These are phyloP conservation scores for Xylaria scruposa DNA, from an alignment of 495 filamentous ascomycete genomes.

Conservation along the genomic window DNA sequence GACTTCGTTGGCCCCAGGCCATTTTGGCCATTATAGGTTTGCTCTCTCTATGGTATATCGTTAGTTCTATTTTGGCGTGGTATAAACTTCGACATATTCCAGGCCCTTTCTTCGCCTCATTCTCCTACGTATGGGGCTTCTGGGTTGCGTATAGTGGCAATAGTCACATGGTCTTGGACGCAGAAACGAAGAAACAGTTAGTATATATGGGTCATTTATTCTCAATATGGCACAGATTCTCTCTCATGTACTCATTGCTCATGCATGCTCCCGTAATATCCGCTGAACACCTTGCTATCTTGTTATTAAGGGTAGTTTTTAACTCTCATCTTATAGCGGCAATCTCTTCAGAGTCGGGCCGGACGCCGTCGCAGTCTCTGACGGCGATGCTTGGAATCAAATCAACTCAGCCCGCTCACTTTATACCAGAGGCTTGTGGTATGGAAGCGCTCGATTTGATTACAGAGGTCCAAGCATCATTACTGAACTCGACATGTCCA, in stretches of 20 bases:
- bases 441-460: neutral
- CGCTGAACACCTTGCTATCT: neutral
- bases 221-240: neutral
- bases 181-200: slow-evolving; percentile 2
- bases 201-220: neutral
- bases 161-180: neutral
- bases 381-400: neutral
- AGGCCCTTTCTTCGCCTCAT: slow-evolving; percentile 17
- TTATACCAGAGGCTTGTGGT: neutral
- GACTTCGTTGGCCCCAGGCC: slow-evolving; percentile 1
- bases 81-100: slow-evolving; percentile 20
- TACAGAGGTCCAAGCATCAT: slow-evolving; percentile 1
- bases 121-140: slow-evolving; percentile 17
- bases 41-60: slow-evolving; percentile 12
- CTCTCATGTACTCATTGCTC: neutral
- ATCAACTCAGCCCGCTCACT: slow-evolving; percentile 1
- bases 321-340: neutral
- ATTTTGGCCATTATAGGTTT: neutral
- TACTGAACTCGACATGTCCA: neutral
- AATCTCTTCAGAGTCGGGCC: slow-evolving; percentile 5
- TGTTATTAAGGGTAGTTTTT: neutral
- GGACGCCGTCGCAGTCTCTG: neutral
- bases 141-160: neutral
- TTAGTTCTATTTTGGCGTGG: slow-evolving; percentile 5
- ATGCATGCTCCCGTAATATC: neutral